phyloP scores from a whole-genome alignment of 108 stramenopile genomes.

The Pseudonitzschia delicatissima region DNA sequence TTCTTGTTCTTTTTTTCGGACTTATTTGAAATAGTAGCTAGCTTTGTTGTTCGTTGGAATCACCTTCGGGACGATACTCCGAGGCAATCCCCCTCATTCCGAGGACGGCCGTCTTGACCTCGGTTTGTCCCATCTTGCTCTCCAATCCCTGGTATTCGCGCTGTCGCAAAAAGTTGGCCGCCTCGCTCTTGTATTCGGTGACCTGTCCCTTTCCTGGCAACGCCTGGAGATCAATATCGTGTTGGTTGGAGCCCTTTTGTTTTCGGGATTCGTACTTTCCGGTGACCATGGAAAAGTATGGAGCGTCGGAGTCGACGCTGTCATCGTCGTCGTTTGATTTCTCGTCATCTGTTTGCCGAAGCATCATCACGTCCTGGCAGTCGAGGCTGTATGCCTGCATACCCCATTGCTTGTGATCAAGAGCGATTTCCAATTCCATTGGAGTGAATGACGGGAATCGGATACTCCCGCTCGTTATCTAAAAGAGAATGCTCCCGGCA shows the following conservation, averaged over 20 bases:
- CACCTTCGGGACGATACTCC: too few species aligned
- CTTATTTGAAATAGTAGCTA: too few species aligned
- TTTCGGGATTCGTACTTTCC: conserved; percentile 57
- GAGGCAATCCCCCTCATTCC: conserved; percentile 85
- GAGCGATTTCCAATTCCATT: conserved; percentile 89
- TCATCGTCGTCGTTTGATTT: conserved; percentile 8
- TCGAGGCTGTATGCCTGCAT: conserved; percentile 67
- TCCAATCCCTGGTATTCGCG: conserved; percentile 85
- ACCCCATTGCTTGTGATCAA: conserved; percentile 87
- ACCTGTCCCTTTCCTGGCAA: conserved; percentile 75
- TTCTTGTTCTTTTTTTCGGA: too few species aligned
- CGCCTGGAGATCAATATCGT: conserved; percentile 38
- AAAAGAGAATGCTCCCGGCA: conserved; percentile 85
- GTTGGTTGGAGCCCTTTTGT: background rate
- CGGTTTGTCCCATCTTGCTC: conserved; percentile 62
- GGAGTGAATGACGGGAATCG: conserved; percentile 89
- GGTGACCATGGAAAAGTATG: conserved; percentile 79
- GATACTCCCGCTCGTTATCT: conserved; percentile 64
- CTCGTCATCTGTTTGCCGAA: conserved; percentile 3
- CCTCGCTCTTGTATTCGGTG: conserved; percentile 72
- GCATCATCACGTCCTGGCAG: conserved; percentile 36
- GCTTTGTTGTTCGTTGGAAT: too few species aligned
- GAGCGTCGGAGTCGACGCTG: conserved; percentile 60
- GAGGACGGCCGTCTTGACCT: conserved; percentile 57
- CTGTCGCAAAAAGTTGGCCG: conserved; percentile 76